Evolutionary conservation across 805 yeast genomes (phyloP).

Genomic region (Millerago galiae): DNA sequence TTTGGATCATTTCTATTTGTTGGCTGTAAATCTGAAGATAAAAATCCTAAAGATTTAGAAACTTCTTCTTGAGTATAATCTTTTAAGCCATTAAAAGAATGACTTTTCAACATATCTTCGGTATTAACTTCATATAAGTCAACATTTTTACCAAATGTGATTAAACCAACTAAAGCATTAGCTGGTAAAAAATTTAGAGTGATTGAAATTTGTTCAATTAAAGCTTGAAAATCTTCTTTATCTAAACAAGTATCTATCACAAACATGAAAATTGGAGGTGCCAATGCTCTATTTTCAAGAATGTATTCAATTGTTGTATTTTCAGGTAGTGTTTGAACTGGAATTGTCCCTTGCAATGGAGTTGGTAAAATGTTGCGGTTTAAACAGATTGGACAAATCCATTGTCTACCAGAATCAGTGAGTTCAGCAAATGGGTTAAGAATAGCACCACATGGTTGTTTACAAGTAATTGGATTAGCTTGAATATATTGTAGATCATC

Average conservation of each 20-base stretch:
- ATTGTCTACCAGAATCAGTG: conserved; percentile 27
- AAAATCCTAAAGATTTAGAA: conserved; percentile 39
- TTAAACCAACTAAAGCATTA: conserved; percentile 48
- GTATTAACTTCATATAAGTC: conserved; percentile 46
- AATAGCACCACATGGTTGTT: conserved; percentile 44
- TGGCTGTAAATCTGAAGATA: conserved; percentile 28
- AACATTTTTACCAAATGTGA: conserved; percentile 56
- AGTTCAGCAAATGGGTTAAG: conserved; percentile 41
- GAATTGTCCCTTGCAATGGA: conserved; percentile 23
- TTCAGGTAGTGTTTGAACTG: conserved; percentile 11
- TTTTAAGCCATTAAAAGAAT: conserved; percentile 52
- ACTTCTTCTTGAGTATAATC: conserved; percentile 42
- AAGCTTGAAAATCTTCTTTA: conserved; percentile 42
- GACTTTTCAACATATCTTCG: conserved; percentile 27
- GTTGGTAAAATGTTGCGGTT: conserved; percentile 38
- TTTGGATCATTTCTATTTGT: conserved; percentile 4
- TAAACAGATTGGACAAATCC: conserved; percentile 56
- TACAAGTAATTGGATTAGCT: conserved; percentile 42
- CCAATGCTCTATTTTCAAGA: conserved; percentile 26
- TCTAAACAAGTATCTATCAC: conserved; percentile 54
- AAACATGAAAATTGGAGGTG: conserved; percentile 40
- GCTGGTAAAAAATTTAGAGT: conserved; percentile 46
- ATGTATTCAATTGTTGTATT: conserved; percentile 47
- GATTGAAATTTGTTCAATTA: conserved; percentile 43
- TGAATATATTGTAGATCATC: conserved; percentile 31